These are phyloP conservation scores for Ceratocystis papillata DNA, from an alignment of 2,329 filamentous ascomycete genomes.

Conservation along the genomic window DNA sequence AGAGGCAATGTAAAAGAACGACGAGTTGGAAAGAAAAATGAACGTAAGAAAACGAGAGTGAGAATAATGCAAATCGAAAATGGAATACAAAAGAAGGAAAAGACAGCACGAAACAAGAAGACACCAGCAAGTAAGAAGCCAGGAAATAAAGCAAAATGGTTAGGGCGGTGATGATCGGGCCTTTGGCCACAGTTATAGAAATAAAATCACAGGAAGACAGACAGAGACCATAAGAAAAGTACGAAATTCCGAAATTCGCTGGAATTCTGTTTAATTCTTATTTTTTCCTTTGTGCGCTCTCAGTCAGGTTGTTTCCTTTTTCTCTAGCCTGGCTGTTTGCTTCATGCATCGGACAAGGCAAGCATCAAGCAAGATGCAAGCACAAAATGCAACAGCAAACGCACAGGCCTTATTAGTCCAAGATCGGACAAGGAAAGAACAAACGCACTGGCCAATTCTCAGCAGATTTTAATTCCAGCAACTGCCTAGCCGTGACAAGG, in stretches of 20 bases:
- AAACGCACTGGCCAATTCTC: conserved; percentile 8
- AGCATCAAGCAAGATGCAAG: background rate
- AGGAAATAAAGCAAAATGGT: background rate
- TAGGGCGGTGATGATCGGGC: background rate
- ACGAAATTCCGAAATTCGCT: background rate
- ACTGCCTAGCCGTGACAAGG: background rate
- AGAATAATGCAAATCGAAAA: no score
- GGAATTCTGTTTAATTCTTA: background rate
- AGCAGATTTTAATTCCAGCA: background rate
- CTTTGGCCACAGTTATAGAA: background rate
- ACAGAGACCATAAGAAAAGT: no score
- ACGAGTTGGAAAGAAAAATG: background rate
- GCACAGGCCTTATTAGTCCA: conserved; percentile 3
- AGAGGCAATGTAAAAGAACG: background rate
- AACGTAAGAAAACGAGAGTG: background rate
- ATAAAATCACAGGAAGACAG: no score
- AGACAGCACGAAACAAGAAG: background rate
- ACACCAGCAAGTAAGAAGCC: background rate
- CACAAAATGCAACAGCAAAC: background rate
- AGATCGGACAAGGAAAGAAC: background rate
- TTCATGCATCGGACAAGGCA: no score
- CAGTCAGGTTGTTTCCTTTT: background rate
- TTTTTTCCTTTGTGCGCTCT: background rate
- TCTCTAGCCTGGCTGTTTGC: background rate
- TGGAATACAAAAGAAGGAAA: background rate